Conservation (phyloP, 176 grass and related monocot genomes). For the Pontederia crassipes region DNA sequence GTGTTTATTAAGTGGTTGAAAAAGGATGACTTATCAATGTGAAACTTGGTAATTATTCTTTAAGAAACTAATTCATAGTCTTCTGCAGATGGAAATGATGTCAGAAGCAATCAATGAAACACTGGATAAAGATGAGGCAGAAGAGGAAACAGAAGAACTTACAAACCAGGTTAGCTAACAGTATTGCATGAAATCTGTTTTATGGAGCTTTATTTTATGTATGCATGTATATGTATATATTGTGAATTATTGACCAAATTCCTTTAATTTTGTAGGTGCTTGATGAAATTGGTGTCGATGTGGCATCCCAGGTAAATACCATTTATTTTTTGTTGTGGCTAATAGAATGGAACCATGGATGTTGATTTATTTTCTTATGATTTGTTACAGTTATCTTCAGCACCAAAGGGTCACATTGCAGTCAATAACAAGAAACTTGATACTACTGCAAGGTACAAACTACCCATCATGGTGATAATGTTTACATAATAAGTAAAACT, state of each 20-base stretch:
- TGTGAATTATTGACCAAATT: not conserved
- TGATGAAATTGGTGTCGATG: slow-evolving; percentile 93
- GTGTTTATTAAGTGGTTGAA: no score
- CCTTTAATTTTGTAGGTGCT: slow-evolving; percentile 43
- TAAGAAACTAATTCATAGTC: not conserved
- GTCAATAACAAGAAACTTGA: slow-evolving; percentile 48
- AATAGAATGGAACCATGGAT: not conserved
- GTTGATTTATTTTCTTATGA: not conserved
- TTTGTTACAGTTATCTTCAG: slow-evolving; percentile 68
- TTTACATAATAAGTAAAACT: not conserved
- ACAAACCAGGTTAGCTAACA: slow-evolving; percentile 72
- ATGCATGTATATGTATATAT: not conserved
- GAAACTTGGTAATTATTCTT: not conserved
- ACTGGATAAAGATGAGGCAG: slow-evolving; percentile 92
- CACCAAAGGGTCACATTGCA: slow-evolving; percentile 74
- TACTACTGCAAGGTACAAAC: slow-evolving; percentile 46
- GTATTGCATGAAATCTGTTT: not conserved
- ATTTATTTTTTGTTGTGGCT: not conserved
- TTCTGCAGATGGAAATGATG: slow-evolving; percentile 89
- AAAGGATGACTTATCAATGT: no score
- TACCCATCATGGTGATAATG: not conserved
- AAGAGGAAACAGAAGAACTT: slow-evolving; percentile 98
- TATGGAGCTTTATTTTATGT: no score
- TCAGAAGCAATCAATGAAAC: slow-evolving; percentile 90
- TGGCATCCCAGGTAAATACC: slow-evolving; percentile 72